Evolutionary conservation across 345 rosid genomes (phyloP).

Genomic region (Garcia nutans): DNA sequence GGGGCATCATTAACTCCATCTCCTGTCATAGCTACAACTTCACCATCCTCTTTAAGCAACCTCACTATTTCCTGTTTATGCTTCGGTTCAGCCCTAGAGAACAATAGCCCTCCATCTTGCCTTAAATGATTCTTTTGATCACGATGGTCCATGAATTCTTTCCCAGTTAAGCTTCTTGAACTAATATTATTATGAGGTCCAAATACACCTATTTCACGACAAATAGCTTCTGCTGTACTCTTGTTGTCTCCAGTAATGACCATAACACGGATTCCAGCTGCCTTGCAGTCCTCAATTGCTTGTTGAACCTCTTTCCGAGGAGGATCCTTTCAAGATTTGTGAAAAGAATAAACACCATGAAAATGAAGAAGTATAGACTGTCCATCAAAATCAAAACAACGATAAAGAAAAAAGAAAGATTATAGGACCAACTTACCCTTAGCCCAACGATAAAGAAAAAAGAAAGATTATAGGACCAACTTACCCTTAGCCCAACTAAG

Average conservation of each 20-base stretch:
- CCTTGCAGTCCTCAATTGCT: conserved; percentile 94
- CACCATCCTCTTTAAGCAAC: conserved; percentile 95
- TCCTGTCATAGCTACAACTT: conserved; percentile 99
- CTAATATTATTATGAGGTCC: conserved; percentile 59
- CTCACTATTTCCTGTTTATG: conserved; percentile 98
- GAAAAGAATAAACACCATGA: conserved; percentile 11
- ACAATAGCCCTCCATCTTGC: conserved; percentile 74
- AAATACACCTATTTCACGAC: conserved; percentile 93
- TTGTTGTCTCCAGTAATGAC: conserved; percentile 97
- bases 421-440: conserved; percentile 50
- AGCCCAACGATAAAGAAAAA: conserved; percentile 58
- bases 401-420: neutral
- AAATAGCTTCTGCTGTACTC: conserved; percentile 92
- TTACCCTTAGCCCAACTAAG: conserved; percentile 82
- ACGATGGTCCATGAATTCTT: conserved; percentile 59
- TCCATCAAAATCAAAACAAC: conserved; percentile 8
- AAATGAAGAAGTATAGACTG: conserved; percentile 3
- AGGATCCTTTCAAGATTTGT: conserved; percentile 63
- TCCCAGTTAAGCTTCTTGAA: conserved; percentile 77
- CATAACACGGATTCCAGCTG: conserved; percentile 96
- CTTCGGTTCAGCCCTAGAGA: conserved; percentile 97
- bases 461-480: conserved; percentile 14
- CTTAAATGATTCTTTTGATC: conserved; percentile 59
- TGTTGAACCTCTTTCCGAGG: conserved; percentile 91
- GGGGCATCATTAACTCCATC: conserved; percentile 99